Conservation (phyloP, 2,329 filamentous ascomycete genomes). For the Aspergillus ustus region DNA sequence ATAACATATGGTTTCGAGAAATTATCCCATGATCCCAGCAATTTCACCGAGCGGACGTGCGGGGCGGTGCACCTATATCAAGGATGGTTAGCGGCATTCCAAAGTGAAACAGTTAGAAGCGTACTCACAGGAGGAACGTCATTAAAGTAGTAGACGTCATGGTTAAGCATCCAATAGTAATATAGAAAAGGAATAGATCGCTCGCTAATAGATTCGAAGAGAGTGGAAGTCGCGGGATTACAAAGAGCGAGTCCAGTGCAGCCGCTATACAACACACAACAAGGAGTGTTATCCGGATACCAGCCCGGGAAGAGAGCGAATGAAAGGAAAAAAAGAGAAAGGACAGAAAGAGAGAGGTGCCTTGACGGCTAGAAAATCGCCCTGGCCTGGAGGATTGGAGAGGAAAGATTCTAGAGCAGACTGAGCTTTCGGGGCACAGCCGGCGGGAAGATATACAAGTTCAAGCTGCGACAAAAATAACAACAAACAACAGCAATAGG, state of each 20-base stretch:
- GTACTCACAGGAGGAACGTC: conserved; percentile 42
- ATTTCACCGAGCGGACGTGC: conserved; percentile 66
- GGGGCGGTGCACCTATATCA: conserved; percentile 40
- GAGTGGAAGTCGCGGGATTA: conserved; percentile 2
- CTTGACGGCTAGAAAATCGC: conserved; percentile 10
- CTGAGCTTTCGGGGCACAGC: conserved; percentile 4
- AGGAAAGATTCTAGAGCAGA: conserved; percentile 8
- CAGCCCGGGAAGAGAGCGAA: conserved; percentile 24
- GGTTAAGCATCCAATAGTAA: conserved; percentile 12
- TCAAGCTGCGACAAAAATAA: conserved; percentile 18
- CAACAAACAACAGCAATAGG: conserved; percentile 21
- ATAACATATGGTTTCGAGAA: conserved; percentile 79
- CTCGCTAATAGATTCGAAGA: conserved; percentile 6
- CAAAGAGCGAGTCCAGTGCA: conserved; percentile 6
- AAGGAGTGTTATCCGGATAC: conserved; percentile 22
- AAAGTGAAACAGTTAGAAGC: not conserved
- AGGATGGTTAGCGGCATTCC: conserved; percentile 23
- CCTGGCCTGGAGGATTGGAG: conserved; percentile 2
- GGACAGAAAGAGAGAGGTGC: conserved; percentile 3
- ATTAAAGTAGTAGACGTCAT: conserved; percentile 43
- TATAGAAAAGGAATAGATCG: conserved; percentile 5
- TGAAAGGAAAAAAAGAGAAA: conserved; percentile 10
- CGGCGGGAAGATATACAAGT: conserved; percentile 22
- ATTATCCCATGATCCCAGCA: conserved; percentile 96
- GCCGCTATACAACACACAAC: conserved; percentile 14